Base-by-base conservation (phyloP, 768 basidiomycete genomes). In the Tricholoma terreum region DNA sequence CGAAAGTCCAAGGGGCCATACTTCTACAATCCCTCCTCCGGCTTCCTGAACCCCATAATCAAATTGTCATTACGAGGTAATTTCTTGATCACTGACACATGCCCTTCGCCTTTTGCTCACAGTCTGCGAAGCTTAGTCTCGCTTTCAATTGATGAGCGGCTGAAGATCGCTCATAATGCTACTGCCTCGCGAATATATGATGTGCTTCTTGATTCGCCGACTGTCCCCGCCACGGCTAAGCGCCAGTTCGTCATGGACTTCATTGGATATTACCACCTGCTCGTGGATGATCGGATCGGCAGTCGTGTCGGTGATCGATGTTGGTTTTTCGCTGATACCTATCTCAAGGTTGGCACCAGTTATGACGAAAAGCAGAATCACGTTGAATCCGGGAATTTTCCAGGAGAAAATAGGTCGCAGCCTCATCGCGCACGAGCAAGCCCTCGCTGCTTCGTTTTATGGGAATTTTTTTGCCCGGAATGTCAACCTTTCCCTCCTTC, bases 341-440 rank as follows among this genome's bases (percentile, higher is more conserved):
- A 90, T 72, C 80, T 97, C 61, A 94, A 90, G 77, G 94, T 94
- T 59, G 21, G 78, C 67, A 17, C 5, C 21, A 14, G 33, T 19
- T 30, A 4, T 36, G 10, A 42, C 6, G 6, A 54, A 43, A 48
- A 43, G 1, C 11, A 19, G 9, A 43, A 5, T n/a, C 4, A 6
- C 27, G 42, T 54, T 43, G 0, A n/a, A 43, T 38, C 6, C 19
- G n/a, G 33, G 12, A 12, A 36, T 15, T 38, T 53, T 19, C 17
- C 61, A 96, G 92, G 94, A 97, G 74, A 96, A 95, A 71, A 92
- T 99, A 54, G 94, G 89, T 2, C 84, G 84, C 14, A 90, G 90
- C 21, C 76, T 98, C 10, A 72, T 92, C 12, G 73, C 82, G 1
- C 81, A 91, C 58, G 88, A 93, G 58, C 81, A 84, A 31, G 77